Evolutionary conservation across 495 filamentous ascomycete genomes (phyloP), one percentile per base, ranked within the genome.

Genomic region (Penicillium flavigenum): DNA sequence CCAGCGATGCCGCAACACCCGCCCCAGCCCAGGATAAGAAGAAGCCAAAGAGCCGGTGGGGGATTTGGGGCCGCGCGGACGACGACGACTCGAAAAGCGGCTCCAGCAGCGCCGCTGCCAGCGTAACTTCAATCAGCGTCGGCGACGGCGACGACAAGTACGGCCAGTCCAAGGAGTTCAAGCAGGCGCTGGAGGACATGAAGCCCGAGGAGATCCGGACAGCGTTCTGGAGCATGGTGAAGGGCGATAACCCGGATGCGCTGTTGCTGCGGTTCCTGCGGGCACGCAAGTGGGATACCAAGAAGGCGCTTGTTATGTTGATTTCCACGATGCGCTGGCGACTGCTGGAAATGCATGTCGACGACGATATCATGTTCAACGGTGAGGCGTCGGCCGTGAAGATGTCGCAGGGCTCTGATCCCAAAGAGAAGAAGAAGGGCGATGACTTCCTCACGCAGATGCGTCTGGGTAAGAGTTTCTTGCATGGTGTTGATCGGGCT

Each of bases 301-400:
- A 96, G 46, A 91, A 89, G 63, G 93, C 94, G 17, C 78, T 98
- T 14, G 82, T 97, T 57, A 98, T 98, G 94, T 69, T 96, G 70
- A 82, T 98, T 36, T 89, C 90, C 5, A 96, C 94, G 4, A 92
- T 98, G 81, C 87, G 89, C 68, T 98, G 94, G 94, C 84, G 94
- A 58, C 67, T 83, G 48, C 75, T 79, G 56, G 91, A 95, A 56
- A 85, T 91, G 70, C 86, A 90, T 57, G 91, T 98, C 12, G 88
- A 96, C 65, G 86, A 89, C 48, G 91, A 92, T 66, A 84, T 98
- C 52, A 90, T 98, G 79, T 67, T 65, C 41, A 83, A 85, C 20
- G 94, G 94, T 41, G 94, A 98, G 66, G 80, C 73, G 8, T 77
- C 76, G 9, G 85, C 88, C 5, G 48, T 86, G 6, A 78, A 82